These are phyloP conservation scores for Phaeosphaeriaceae sp. DNA, from an alignment of 2,329 filamentous ascomycete species.

Conservation along the genomic window DNA sequence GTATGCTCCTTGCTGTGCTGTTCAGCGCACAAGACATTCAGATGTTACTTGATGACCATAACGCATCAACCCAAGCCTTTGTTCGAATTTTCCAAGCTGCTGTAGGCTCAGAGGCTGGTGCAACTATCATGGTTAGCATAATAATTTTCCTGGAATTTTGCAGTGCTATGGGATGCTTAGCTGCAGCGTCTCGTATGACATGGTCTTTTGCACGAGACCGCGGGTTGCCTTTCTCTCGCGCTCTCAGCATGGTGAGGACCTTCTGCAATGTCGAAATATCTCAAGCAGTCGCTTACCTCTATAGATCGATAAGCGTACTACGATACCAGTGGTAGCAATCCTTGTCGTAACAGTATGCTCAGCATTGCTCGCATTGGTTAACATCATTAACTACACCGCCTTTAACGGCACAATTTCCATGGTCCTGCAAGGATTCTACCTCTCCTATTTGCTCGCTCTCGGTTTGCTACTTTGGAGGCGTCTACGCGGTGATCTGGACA, in stretches of 20 bases:
- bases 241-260: constrained; percentile 36
- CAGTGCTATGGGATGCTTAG: constrained; percentile 50
- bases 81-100: constrained; percentile 57
- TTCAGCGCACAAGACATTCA: constrained; percentile 47
- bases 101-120: constrained; percentile 45
- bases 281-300: constrained; percentile 8
- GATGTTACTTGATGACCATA: constrained; percentile 20
- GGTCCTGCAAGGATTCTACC: constrained; percentile 45
- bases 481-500: constrained; percentile 39
- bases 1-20: constrained; percentile 51
- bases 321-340: constrained; percentile 56
- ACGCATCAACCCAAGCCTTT: constrained; percentile 49
- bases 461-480: constrained; percentile 45
- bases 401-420: constrained; percentile 47
- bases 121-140: constrained; percentile 57
- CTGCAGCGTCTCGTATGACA: constrained; percentile 51
- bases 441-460: constrained; percentile 44
- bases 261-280: neutral
- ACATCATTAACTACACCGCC: constrained; percentile 55
- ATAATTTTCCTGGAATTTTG: constrained; percentile 51
- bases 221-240: constrained; percentile 48
- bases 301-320: constrained; percentile 44
- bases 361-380: constrained; percentile 58
- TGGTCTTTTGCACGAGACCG: constrained; percentile 54
- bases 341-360: constrained; percentile 54